Evolutionary conservation across 1,284 basidiomycete species (phyloP).

Genomic region (Erythrobasidium hasegawianum): DNA sequence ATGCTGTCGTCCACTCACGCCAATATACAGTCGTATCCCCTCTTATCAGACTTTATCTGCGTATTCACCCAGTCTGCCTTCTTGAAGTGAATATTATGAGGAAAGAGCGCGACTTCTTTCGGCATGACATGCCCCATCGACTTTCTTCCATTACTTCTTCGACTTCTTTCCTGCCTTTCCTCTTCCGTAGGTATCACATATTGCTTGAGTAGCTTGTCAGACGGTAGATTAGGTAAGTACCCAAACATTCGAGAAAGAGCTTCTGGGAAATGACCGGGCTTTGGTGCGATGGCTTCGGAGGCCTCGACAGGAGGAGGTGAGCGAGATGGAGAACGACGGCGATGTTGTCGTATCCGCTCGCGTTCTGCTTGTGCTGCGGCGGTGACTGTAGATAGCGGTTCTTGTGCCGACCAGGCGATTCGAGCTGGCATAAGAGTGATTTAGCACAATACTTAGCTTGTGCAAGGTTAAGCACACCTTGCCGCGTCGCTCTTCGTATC

Average conservation of each 20-base stretch:
- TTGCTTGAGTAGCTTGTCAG: conserved; percentile 45
- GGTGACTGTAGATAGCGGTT: conserved; percentile 43
- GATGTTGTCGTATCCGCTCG: background rate
- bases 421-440: conserved; percentile 28
- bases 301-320: conserved; percentile 29
- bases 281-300: conserved; percentile 7
- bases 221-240: conserved; percentile 61
- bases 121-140: conserved; percentile 37
- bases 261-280: conserved; percentile 60
- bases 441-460: background rate
- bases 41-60: conserved; percentile 57
- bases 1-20: conserved; percentile 59
- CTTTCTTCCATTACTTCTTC: conserved; percentile 8
- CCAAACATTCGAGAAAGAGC: conserved; percentile 70
- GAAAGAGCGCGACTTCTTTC: conserved; percentile 53
- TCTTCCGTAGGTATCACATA: conserved; percentile 41
- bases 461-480: conserved; percentile 25
- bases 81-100: conserved; percentile 68
- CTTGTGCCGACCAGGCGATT: conserved; percentile 41
- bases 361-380: conserved; percentile 53
- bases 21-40: conserved; percentile 66
- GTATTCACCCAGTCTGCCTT: conserved; percentile 65
- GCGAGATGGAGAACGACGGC: background rate
- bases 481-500: conserved; percentile 64
- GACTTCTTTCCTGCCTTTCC: conserved; percentile 26